A percentile compares a stretch with the other conserved stretches of the same genome.
Conservation (phyloP, 768 basidiomycete species). For the Strobilomyces echinocephalus region DNA sequence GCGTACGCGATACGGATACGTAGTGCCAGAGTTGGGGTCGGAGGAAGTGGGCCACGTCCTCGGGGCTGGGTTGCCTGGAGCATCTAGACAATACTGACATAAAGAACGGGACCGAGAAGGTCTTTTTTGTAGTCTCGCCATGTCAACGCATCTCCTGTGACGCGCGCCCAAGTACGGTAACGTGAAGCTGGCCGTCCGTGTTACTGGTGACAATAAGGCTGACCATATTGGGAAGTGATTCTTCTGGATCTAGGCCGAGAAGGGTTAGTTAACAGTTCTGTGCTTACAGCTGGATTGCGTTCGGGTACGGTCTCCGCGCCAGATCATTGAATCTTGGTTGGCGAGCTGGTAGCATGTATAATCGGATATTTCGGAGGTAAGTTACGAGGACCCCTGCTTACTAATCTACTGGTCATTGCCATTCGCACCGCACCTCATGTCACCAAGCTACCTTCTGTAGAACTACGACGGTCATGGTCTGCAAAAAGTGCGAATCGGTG, state of each 20-base stretch:
- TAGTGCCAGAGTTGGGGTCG: constrained; percentile 18
- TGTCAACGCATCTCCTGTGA: constrained; percentile 32
- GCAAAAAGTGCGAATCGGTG: constrained; percentile 80
- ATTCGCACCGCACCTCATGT: neutral
- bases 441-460: neutral
- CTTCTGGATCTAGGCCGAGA: constrained; percentile 1
- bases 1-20: constrained; percentile 25
- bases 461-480: constrained; percentile 56
- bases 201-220: constrained; percentile 29
- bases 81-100: constrained; percentile 24
- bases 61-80: constrained; percentile 21
- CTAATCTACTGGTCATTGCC: constrained; percentile 7
- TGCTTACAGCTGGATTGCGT: neutral
- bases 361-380: neutral
- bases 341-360: neutral
- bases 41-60: constrained; percentile 17
- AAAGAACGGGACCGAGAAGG: constrained; percentile 27
- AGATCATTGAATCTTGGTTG: neutral
- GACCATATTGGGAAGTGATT: constrained; percentile 20
- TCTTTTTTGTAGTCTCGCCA: constrained; percentile 32
- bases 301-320: neutral
- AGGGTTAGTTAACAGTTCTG: neutral
- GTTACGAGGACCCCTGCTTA: constrained; percentile 7
- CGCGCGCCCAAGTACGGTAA: neutral
- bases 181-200: constrained; percentile 5